phyloP scores from a whole-genome alignment of 768 basidiomycete species.

The Boletus pseudo-olivaceus region DNA sequence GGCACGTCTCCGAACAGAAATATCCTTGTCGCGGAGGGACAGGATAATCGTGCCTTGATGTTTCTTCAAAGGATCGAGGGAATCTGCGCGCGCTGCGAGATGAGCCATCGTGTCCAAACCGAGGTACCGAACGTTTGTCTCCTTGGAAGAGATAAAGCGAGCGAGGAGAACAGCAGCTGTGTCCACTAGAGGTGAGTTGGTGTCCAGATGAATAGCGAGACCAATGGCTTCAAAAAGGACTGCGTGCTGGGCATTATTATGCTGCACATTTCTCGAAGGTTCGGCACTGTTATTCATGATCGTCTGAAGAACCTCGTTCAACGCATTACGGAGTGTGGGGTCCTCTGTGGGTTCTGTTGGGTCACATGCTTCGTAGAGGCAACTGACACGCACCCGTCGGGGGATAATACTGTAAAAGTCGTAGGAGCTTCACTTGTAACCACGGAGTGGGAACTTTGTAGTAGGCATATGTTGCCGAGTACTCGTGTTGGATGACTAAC shows the following conservation, averaged over 20 bases:
- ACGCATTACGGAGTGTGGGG: slow-evolving; percentile 65
- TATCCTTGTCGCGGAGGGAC: slow-evolving; percentile 94
- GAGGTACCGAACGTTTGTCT: slow-evolving; percentile 97
- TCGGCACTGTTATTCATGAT: slow-evolving; percentile 92
- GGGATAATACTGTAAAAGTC: slow-evolving; percentile 92
- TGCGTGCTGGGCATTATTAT: slow-evolving; percentile 97
- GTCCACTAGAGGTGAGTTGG: slow-evolving; percentile 82
- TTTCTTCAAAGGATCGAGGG: slow-evolving; percentile 87
- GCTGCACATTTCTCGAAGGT: slow-evolving; percentile 91
- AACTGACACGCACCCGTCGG: slow-evolving; percentile 67
- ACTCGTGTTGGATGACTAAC: slow-evolving; percentile 92
- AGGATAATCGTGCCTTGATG: slow-evolving; percentile 95
- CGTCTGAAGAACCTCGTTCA: slow-evolving; percentile 82
- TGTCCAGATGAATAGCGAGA: slow-evolving; percentile 93
- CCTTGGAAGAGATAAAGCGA: slow-evolving; percentile 95
- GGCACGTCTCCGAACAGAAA: slow-evolving; percentile 90
- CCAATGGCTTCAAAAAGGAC: slow-evolving; percentile 98
- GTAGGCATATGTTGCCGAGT: slow-evolving; percentile 85
- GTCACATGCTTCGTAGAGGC: not conserved
- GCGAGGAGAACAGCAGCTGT: slow-evolving; percentile 90
- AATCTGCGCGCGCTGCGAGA: slow-evolving; percentile 90
- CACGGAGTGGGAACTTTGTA: slow-evolving; percentile 98
- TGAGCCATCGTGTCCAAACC: slow-evolving; percentile 98
- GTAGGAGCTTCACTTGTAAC: slow-evolving; percentile 94
- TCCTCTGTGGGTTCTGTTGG: slow-evolving; percentile 58